Base-by-base conservation (phyloP, 1,284 basidiomycete genomes). In the Heterobasidion annosum region DNA sequence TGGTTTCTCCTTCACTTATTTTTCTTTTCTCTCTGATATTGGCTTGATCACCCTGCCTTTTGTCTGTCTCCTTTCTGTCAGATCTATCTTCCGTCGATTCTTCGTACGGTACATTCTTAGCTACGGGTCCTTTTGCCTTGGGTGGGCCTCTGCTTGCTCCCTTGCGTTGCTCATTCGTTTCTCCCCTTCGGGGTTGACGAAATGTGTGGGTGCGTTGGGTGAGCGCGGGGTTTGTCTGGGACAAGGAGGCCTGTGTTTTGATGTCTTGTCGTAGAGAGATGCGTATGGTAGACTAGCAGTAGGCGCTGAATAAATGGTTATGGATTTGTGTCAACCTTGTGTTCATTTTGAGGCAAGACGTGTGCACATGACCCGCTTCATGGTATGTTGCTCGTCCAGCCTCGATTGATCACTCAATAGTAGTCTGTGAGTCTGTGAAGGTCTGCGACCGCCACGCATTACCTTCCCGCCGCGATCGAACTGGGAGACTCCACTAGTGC, bases 181-280 rank as follows among this genome's bases (percentile, higher is more conserved):
- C 70, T 73, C 71, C 70, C 69, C 68, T 65, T 62, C 54, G 65
- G 69, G 71, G 70, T 73, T 65, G 72, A 72, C 54, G 71, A 71
- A 68, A 62, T 48, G 63, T 54, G 56, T 61, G 60, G 51, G 55
- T 57, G 56, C 56, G 54, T 63, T 61, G 56, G 65, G 72, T 73
- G 72, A 74, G 72, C 72, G 71, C 70, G 55, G 34, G 50, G 15
- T 33, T 37, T 10, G 37, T n/a, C n/a, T 40, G 37, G n/a, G 37
- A 40, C n/a, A 5, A n/a, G 37, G 37, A 5, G 3, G 1, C 10
- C 7, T 40, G 37, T 10, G 37, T 40, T 8, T 40, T n/a, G 37
- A 40, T 40, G 37, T 40, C n/a, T 40, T 40, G 37, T 40, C 37
- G 37, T n/a, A n/a, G 37, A n/a, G 4, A 40, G 37, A 40, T n/a